Percentiles rank a stretch among this genome's conserved stretches.
Evolutionary conservation across 2,329 filamentous ascomycete species (phyloP).

Genomic region (Aureobasidium mangrovei): DNA sequence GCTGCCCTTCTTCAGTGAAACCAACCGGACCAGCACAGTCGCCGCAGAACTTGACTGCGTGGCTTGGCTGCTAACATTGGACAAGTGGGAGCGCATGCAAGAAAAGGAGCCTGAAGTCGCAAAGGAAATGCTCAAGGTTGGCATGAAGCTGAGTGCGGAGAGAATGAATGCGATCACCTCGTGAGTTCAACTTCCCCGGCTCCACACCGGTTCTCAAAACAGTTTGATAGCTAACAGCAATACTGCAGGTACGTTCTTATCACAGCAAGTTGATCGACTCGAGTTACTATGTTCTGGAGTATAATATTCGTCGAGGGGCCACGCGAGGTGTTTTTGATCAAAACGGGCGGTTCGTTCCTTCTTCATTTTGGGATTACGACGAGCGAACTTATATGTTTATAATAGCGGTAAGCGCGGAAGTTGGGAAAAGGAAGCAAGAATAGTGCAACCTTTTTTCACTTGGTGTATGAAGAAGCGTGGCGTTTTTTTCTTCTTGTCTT

Average conservation of each 20-base stretch:
- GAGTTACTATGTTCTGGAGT: too few relatives aligned
- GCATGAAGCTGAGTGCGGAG: constrained; percentile 90
- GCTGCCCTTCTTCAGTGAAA: constrained; percentile 91
- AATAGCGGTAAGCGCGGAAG: too few relatives aligned
- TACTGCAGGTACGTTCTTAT: constrained; percentile 32
- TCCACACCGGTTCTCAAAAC: too few relatives aligned
- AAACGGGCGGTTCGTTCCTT: too few relatives aligned
- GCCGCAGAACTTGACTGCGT: constrained; percentile 73
- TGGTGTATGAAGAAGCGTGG: too few relatives aligned
- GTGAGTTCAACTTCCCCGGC: constrained; percentile 28
- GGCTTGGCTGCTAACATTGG: constrained; percentile 68
- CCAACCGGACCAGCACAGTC: constrained; percentile 76
- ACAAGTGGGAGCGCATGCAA: constrained; percentile 66
- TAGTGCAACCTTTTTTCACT: too few relatives aligned
- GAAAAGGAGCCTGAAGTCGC: constrained; percentile 66
- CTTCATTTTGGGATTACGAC: too few relatives aligned
- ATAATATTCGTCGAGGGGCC: too few relatives aligned
- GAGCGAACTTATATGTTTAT: too few relatives aligned
- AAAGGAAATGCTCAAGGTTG: constrained; percentile 72
- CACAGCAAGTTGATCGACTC: constrained; percentile 28
- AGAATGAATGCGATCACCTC: constrained; percentile 67
- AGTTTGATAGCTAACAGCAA: not conserved
- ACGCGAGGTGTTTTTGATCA: too few relatives aligned
- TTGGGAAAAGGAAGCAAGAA: too few relatives aligned
- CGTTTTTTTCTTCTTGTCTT: too few relatives aligned